These are phyloP conservation scores for Chlorella vulgaris DNA, from an alignment of 139 green algal species.

Conservation along the genomic window DNA sequence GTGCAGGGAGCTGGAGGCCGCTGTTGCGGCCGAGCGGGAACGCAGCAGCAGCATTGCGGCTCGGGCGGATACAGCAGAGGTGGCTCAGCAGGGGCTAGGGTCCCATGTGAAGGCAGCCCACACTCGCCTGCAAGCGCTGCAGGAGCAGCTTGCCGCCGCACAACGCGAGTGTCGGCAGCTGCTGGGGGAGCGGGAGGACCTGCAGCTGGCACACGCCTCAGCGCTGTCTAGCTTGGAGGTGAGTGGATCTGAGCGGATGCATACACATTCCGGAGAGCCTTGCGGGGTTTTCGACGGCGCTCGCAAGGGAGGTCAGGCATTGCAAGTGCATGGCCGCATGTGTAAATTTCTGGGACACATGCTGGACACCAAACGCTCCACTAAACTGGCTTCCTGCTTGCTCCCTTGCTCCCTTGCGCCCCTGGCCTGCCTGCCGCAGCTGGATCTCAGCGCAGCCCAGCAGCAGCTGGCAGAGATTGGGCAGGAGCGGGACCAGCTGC, in stretches of 20 bases:
- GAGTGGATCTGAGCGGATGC: no score
- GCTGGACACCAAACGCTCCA: no score
- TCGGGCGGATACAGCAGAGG: background rate
- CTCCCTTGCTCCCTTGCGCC: background rate
- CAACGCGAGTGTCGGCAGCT: background rate
- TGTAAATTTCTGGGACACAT: no score
- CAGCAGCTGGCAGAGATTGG: background rate
- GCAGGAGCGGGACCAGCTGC: slow-evolving; percentile 24
- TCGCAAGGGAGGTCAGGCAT: background rate
- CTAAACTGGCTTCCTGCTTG: background rate
- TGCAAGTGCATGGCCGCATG: no score
- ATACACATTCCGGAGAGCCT: background rate
- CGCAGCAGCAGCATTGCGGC: slow-evolving; percentile 3
- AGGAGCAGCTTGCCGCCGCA: slow-evolving; percentile 19
- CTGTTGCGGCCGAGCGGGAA: slow-evolving; percentile 7
- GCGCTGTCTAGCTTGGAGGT: background rate
- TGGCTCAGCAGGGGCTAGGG: slow-evolving; percentile 23
- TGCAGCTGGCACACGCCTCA: background rate
- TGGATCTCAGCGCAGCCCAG: background rate
- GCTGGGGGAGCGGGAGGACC: background rate
- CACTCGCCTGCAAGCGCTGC: slow-evolving; percentile 6
- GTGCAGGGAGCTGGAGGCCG: slow-evolving; percentile 22
- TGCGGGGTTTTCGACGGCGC: no score
- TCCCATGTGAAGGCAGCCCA: slow-evolving; percentile 17
- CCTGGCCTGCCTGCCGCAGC: background rate